Evolutionary conservation across 2,329 filamentous ascomycete species (phyloP).

Genomic region (Sclerotiophoma versabilis): DNA sequence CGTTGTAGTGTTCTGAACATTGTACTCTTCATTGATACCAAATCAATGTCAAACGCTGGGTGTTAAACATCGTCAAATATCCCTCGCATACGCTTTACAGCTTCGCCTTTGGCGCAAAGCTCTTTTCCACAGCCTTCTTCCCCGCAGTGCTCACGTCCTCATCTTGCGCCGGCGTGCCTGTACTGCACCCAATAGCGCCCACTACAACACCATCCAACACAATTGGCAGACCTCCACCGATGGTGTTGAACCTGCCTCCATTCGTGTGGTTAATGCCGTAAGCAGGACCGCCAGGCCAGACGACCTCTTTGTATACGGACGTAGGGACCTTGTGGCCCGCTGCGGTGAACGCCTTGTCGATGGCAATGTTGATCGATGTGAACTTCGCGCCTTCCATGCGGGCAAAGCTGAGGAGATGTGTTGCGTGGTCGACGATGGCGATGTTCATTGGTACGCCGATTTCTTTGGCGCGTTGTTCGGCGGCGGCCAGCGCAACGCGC

Average conservation of each 20-base stretch:
- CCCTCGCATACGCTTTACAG: too few relatives aligned
- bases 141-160: slow-evolving; percentile 61
- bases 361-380: slow-evolving; percentile 66
- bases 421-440: slow-evolving; percentile 55
- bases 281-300: slow-evolving; percentile 61
- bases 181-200: slow-evolving; percentile 63
- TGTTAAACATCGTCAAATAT: too few relatives aligned
- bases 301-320: slow-evolving; percentile 60
- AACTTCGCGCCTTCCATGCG: slow-evolving; percentile 58
- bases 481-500: slow-evolving; percentile 45
- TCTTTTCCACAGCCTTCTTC: slow-evolving; percentile 57
- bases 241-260: slow-evolving; percentile 61
- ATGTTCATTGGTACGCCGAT: slow-evolving; percentile 58
- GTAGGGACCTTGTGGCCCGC: slow-evolving; percentile 62
- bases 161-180: slow-evolving; percentile 63
- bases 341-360: slow-evolving; percentile 68
- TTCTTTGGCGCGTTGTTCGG: slow-evolving; percentile 45
- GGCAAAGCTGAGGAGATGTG: slow-evolving; percentile 56
- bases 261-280: slow-evolving; percentile 62
- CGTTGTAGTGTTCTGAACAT: too few relatives aligned
- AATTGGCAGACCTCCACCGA: slow-evolving; percentile 63
- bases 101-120: slow-evolving; percentile 48
- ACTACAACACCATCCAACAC: slow-evolving; percentile 57
- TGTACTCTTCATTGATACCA: too few relatives aligned
- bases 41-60: too few relatives aligned